Conservation (phyloP, 2,329 filamentous ascomycete genomes). For the Paramyrothecium roridum region DNA sequence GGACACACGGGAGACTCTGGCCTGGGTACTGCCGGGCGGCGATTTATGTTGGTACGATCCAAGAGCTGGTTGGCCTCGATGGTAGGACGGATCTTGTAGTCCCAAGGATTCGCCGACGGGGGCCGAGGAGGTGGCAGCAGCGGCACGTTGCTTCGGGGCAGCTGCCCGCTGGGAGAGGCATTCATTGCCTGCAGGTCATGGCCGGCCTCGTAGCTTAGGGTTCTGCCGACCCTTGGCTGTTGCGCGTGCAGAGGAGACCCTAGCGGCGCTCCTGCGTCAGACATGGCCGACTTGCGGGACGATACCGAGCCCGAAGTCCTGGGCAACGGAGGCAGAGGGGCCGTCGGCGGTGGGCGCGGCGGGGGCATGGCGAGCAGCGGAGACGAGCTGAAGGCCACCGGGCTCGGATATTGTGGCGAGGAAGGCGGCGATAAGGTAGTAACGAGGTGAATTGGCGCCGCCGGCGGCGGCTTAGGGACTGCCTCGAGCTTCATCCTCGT, state of each 20-base stretch:
- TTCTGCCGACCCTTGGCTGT: not conserved
- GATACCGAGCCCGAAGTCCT: not conserved
- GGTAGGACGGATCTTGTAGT: slow-evolving; percentile 22
- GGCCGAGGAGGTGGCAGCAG: slow-evolving; percentile 13
- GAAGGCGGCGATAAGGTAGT: slow-evolving; percentile 19
- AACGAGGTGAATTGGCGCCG: not conserved
- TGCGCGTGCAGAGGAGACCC: not conserved
- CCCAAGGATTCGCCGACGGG: slow-evolving; percentile 41
- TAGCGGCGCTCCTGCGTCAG: not conserved
- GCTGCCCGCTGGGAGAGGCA: slow-evolving; percentile 15
- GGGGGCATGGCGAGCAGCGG: slow-evolving; percentile 14
- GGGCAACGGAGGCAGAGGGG: slow-evolving; percentile 19
- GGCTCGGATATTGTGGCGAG: slow-evolving; percentile 1
- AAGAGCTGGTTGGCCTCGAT: not conserved
- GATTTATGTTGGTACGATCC: not conserved
- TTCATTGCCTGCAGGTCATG: slow-evolving; percentile 10
- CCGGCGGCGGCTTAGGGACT: slow-evolving; percentile 15
- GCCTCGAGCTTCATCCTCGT: slow-evolving; percentile 50
- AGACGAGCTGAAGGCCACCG: not conserved
- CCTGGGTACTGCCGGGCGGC: not conserved
- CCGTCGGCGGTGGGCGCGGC: slow-evolving; percentile 19
- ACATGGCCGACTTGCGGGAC: slow-evolving; percentile 1
- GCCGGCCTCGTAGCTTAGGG: not conserved
- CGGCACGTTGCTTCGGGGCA: not conserved
- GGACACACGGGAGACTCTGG: slow-evolving; percentile 12